Evolutionary conservation across 2,329 filamentous ascomycete genomes (phyloP).

Genomic region (Cryphonectria naterciae): DNA sequence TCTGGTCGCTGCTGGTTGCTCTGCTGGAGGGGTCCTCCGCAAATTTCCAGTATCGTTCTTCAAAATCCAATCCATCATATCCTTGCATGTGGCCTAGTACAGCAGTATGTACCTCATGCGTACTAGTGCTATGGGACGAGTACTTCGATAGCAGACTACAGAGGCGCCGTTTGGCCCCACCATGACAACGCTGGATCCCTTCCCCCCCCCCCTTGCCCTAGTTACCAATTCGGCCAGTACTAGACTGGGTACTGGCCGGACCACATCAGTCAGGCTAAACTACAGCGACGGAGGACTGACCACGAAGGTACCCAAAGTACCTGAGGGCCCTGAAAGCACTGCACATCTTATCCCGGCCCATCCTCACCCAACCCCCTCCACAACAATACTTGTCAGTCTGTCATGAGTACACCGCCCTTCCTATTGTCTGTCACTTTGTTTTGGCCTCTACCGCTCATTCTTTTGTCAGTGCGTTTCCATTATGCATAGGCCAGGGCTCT

Average conservation of each 20-base stretch:
- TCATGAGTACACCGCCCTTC: slow-evolving; percentile 20
- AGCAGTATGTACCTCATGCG: background rate
- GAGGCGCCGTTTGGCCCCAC: background rate
- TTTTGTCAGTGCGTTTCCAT: background rate
- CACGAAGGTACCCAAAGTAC: background rate
- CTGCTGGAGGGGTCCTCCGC: slow-evolving; percentile 7
- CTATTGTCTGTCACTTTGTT: slow-evolving; percentile 11
- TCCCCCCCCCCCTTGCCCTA: background rate
- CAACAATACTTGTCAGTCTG: background rate
- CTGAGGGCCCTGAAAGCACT: background rate
- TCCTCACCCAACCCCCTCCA: background rate
- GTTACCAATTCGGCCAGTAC: background rate
- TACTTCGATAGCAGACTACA: background rate
- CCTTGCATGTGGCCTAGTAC: background rate
- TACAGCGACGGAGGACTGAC: too few species aligned
- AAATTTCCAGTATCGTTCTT: slow-evolving; percentile 4
- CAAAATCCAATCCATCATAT: background rate
- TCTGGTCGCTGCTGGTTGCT: background rate
- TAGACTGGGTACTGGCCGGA: background rate
- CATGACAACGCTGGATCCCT: background rate
- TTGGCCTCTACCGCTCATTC: too few species aligned
- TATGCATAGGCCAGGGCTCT: background rate
- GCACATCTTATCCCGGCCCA: background rate
- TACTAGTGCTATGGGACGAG: background rate
- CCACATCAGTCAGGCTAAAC: background rate